Base-by-base conservation (phyloP, 768 basidiomycete genomes). In the Amanita brunnescens region DNA sequence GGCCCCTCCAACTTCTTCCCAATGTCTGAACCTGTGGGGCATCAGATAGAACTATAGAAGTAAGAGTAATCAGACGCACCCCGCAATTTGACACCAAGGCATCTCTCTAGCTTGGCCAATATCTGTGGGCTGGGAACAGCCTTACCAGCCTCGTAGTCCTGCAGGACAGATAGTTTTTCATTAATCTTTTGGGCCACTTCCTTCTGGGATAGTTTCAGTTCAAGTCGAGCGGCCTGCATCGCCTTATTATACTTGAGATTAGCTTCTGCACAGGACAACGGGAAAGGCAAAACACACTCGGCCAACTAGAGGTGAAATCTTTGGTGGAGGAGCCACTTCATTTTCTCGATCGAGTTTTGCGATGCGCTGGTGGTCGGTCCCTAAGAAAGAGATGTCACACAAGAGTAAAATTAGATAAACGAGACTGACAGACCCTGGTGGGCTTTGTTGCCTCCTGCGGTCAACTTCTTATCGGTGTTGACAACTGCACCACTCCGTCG, bases 271-370 rank as follows among this genome's bases (percentile, higher is more conserved):
- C 34, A 45, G 33, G 18, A 42, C 44, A 29, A 41, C 10, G 14
- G 16, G 35, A 53, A 57, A 21, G n/a, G 47, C 39, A 44, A 56
- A 47, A 66, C 77, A 38, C 62, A 86, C 88, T 67, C 82, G 83
- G 56, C 88, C 87, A 55, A 88, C 88, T 20, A 73, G 74, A 7
- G 82, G 74, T 1, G 75, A 64, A 57, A 97, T 71, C 70, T 91
- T 95, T 48, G 86, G 58, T 42, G 94, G 94, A 6, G 93, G 92
- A 7, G 92, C 91, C 20, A 95, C 92, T 62, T 95, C 93, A 65
- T 97, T 94, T 59, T 96, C 91, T 39, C 90, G 81, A 67, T 94
- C 93, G 38, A 97, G 83, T 62, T 94, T 94, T 21, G 88, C 92
- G 63, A 94, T 93, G 51, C 81, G 81, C 63, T 92, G 90, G 70